Evolutionary conservation across 495 filamentous ascomycete genomes (phyloP).

Genomic region (Tuber magnatum): DNA sequence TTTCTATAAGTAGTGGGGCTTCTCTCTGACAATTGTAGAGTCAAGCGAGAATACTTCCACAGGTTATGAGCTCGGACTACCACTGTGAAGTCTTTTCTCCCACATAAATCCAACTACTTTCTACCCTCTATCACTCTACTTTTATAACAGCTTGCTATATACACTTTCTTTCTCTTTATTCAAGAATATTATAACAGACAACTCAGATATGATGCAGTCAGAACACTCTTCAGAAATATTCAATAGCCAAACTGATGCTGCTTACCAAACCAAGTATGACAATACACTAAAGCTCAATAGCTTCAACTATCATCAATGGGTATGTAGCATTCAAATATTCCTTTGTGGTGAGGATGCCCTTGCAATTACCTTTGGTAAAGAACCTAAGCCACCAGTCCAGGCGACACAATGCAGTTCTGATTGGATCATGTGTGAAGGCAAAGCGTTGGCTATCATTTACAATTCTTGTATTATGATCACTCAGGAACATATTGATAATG

Average conservation of each 20-base stretch:
- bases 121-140: too few species aligned
- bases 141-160: too few species aligned
- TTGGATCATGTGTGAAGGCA: not conserved
- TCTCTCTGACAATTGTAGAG: too few species aligned
- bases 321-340: not conserved
- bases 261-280: not conserved
- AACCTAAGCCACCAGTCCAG: not conserved
- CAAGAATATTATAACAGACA: too few species aligned
- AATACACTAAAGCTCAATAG: not conserved
- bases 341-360: not conserved
- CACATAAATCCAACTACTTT: too few species aligned
- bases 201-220: not conserved
- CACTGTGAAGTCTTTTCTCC: too few species aligned
- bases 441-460: not conserved
- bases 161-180: too few species aligned
- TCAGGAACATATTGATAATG: not conserved
- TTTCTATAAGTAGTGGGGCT: too few species aligned
- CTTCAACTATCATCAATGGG: not conserved
- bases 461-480: not conserved
- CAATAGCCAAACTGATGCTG: not conserved
- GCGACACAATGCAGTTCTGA: rapidly evolving
- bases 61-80: too few species aligned
- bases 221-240: too few species aligned
- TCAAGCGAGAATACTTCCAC: too few species aligned
- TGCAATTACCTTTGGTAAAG: not conserved